phyloP scores from a whole-genome alignment of 1,284 basidiomycete genomes.

The Ceratobasidium sp. region DNA sequence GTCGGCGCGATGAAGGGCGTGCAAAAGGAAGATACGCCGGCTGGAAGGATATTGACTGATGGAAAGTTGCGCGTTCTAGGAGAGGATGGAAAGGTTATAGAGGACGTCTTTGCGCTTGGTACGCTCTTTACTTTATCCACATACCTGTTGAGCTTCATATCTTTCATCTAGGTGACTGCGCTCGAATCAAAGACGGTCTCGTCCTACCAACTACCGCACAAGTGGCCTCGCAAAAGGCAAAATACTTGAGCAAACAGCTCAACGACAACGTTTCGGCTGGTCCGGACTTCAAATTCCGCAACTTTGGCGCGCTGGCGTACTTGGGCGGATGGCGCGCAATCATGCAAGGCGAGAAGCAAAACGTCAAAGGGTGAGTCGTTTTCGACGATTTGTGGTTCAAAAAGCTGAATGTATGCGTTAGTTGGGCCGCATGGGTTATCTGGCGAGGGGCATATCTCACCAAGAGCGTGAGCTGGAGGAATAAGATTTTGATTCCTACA shows the following conservation, averaged over 20 bases:
- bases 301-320: conserved; percentile 84
- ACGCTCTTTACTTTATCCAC: conserved; percentile 59
- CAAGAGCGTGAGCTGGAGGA: conserved; percentile 80
- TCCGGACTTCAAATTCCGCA: conserved; percentile 75
- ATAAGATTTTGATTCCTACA: conserved; percentile 67
- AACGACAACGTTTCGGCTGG: conserved; percentile 63
- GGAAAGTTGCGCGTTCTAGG: conserved; percentile 40
- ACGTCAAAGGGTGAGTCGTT: conserved; percentile 67
- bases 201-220: conserved; percentile 89
- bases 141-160: conserved; percentile 58
- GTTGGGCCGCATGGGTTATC: conserved; percentile 75
- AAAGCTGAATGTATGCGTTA: conserved; percentile 56
- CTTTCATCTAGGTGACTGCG: conserved; percentile 78
- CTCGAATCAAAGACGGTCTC: conserved; percentile 83
- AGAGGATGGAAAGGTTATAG: conserved; percentile 68
- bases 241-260: conserved; percentile 77
- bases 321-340: conserved; percentile 76
- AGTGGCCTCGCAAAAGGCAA: conserved; percentile 87
- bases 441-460: conserved; percentile 88
- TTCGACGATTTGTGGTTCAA: conserved; percentile 49
- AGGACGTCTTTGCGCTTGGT: conserved; percentile 67
- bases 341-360: conserved; percentile 66
- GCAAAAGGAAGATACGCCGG: conserved; percentile 72
- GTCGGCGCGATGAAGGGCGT: conserved; percentile 72
- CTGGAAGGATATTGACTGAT: conserved; percentile 62